Evolutionary conservation across 768 basidiomycete species (phyloP), one percentile per base, ranked within the genome.

Genomic region (Phaffia tasmanica): DNA sequence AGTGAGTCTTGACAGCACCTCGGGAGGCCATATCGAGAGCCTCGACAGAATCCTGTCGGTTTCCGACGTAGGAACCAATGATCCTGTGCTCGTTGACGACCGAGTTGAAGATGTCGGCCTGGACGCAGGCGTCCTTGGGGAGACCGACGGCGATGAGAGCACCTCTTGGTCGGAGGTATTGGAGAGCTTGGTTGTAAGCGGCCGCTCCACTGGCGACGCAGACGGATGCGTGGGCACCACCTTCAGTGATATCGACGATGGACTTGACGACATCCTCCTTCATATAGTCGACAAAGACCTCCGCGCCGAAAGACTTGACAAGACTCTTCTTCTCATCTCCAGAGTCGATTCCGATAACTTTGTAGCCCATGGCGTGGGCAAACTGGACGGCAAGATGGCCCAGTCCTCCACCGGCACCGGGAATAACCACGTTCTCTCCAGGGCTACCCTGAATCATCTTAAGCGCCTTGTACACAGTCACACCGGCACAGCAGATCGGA

Each of bases 381-480:
- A 91, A 91, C 75, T 92, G 89, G 35, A 89, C 75, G 29, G 88
- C 87, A 35, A 93, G 81, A 77, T 89, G 87, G 9, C 89, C 89
- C 42, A 90, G 83, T 18, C 89, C 88, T 65, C 76, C 76, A 63
- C 75, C 76, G n/a, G 75, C 74, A 65, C 76, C 76, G 6, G 75
- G 65, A 63, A 64, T 60, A 19, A 64, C 59, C 25, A 69, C 42
- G 16, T 23, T 29, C 64, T 65, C 64, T 58, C 64, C 64, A 11
- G 30, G 56, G n/a, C 32, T n/a, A 29, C 56, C 56, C 32, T 16
- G 9, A 16, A 57, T 57, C 19, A 50, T 53, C 63, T 65, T 64
- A 29, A 65, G 42, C 1, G 68, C 64, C 35, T 69, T 64, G 63
- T 57, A 62, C 29, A 69, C 58, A 5, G 70, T 67, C 25, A 93